phyloP scores from a whole-genome alignment of 164 flowering plant species.

The Houttuynia cordata region DNA sequence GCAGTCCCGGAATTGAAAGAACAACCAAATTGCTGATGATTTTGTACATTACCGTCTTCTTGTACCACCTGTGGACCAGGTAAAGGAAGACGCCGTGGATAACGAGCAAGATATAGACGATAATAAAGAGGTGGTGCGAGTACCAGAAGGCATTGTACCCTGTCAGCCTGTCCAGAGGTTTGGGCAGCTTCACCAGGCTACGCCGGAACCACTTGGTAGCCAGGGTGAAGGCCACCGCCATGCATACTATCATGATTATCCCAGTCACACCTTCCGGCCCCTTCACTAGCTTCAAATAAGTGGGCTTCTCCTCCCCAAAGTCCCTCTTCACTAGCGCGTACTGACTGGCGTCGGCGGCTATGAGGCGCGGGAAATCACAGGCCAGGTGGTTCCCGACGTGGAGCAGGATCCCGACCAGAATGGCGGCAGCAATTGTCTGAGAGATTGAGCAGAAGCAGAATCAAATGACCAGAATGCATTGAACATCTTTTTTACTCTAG shows the following conservation, averaged over 20 bases:
- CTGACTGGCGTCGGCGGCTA: slow-evolving; percentile 18
- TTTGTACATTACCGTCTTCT: slow-evolving; percentile 50
- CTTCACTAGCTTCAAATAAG: slow-evolving; percentile 36
- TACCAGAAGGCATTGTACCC: slow-evolving; percentile 99
- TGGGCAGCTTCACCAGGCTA: slow-evolving; percentile 70
- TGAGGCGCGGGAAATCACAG: slow-evolving; percentile 83
- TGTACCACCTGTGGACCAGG: slow-evolving; percentile 73
- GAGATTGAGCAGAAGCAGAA: neutral
- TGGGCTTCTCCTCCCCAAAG: slow-evolving; percentile 49
- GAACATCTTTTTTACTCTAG: no score
- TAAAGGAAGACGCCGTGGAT: slow-evolving; percentile 75
- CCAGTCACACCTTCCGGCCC: slow-evolving; percentile 82
- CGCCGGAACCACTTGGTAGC: slow-evolving; percentile 91
- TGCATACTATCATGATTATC: slow-evolving; percentile 60
- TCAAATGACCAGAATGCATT: no score
- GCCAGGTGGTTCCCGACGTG: slow-evolving; percentile 86
- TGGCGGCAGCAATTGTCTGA: slow-evolving; percentile 89
- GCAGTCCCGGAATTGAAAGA: no score
- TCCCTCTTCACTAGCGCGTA: slow-evolving; percentile 13
- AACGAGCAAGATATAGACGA: slow-evolving; percentile 76
- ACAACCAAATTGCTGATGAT: no score
- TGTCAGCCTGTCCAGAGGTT: slow-evolving; percentile 75
- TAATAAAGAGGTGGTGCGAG: slow-evolving; percentile 80
- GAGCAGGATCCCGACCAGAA: slow-evolving; percentile 72
- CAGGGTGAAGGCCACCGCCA: slow-evolving; percentile 75